Percentiles rank a stretch among this genome's conserved stretches.
Evolutionary conservation across 164 flowering plant species (phyloP).

Genomic region (Liriodendron chinense): DNA sequence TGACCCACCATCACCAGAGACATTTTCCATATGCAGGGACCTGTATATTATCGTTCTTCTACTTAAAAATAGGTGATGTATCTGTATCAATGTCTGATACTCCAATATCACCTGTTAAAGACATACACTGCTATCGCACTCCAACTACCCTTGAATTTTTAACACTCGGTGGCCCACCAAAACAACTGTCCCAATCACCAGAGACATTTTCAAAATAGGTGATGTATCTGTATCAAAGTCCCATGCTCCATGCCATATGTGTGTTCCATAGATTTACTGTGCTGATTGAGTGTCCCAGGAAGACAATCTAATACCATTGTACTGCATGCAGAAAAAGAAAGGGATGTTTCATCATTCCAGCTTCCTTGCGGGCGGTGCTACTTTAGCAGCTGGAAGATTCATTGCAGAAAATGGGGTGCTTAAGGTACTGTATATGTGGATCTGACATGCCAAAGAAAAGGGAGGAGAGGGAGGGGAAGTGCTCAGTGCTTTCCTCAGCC

Average conservation of each 20-base stretch:
- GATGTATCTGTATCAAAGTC: background rate
- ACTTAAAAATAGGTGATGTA: background rate
- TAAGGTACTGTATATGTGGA: slow-evolving; percentile 38
- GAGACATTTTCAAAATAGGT: no score
- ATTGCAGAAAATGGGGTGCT: slow-evolving; percentile 58
- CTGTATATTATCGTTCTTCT: no score
- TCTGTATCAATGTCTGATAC: background rate
- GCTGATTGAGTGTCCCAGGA: background rate
- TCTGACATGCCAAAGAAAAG: background rate
- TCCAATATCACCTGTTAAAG: background rate
- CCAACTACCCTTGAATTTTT: no score
- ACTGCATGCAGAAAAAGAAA: slow-evolving; percentile 64
- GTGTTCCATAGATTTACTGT: background rate
- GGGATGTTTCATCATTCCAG: slow-evolving; percentile 91
- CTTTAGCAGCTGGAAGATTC: slow-evolving; percentile 86
- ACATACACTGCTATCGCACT: no score
- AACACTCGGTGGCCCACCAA: no score
- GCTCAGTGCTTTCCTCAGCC: no score
- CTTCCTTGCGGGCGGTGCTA: slow-evolving; percentile 91
- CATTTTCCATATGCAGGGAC: no score
- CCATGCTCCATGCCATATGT: background rate
- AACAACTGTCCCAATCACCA: no score
- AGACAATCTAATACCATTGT: background rate
- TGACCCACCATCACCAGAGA: no score
- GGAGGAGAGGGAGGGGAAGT: no score